phyloP scores from a whole-genome alignment of 805 yeast genomes.

The Candida cerambycidarum region DNA sequence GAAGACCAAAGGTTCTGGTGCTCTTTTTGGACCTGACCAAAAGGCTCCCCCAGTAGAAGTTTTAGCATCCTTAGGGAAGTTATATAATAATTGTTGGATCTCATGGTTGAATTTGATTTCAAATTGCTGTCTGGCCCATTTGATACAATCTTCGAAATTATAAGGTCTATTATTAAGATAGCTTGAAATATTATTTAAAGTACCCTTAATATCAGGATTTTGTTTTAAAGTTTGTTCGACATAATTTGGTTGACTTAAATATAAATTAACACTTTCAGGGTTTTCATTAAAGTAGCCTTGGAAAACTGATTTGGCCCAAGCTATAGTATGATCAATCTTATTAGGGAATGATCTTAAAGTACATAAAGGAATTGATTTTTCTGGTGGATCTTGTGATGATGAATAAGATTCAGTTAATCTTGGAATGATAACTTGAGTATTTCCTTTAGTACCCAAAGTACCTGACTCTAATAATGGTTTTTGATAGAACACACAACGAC shows the following conservation, averaged over 20 bases:
- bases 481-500: conserved; percentile 90
- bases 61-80: conserved; percentile 91
- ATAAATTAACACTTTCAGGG: conserved; percentile 91
- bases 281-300: conserved; percentile 87
- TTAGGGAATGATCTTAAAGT: conserved; percentile 97
- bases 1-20: conserved; percentile 82
- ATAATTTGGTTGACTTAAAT: conserved; percentile 86
- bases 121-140: conserved; percentile 91
- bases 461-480: conserved; percentile 95
- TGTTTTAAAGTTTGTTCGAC: conserved; percentile 90
- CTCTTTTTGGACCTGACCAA: conserved; percentile 98
- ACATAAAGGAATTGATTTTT: conserved; percentile 94
- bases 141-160: conserved; percentile 88
- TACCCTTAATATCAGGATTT: conserved; percentile 86
- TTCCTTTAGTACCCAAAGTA: conserved; percentile 97
- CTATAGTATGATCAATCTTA: conserved; percentile 97
- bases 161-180: conserved; percentile 81
- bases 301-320: conserved; percentile 96
- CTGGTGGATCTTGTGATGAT: conserved; percentile 97
- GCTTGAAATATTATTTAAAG: conserved; percentile 74
- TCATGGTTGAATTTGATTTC: conserved; percentile 84
- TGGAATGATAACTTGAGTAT: conserved; percentile 95
- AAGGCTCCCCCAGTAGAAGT: conserved; percentile 90
- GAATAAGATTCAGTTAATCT: conserved; percentile 93
- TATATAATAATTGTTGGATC: conserved; percentile 84